Evolutionary conservation across 805 yeast species (phyloP).

Genomic region (Schwanniomyces occidentalis): DNA sequence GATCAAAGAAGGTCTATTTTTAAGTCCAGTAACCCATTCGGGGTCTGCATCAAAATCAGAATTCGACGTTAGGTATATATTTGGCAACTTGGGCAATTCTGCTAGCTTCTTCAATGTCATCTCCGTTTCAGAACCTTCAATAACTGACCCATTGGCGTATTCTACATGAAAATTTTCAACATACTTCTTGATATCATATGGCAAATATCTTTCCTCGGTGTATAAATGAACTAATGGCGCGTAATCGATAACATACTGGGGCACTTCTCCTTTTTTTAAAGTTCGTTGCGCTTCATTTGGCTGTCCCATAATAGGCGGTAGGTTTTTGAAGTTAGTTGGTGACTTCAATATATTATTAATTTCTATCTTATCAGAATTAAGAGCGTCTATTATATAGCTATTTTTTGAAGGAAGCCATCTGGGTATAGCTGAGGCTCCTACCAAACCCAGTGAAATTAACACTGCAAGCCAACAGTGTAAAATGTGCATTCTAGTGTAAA

Average conservation of each 20-base stretch:
- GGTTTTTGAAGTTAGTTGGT: conserved; percentile 23
- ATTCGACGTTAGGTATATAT: conserved; percentile 61
- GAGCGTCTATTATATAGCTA: conserved; percentile 21
- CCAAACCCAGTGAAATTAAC: not conserved
- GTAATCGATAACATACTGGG: conserved; percentile 59
- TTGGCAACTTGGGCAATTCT: conserved; percentile 23
- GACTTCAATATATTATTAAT: conserved; percentile 26
- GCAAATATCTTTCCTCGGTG: conserved; percentile 84
- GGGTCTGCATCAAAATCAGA: conserved; percentile 72
- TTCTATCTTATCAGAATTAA: conserved; percentile 18
- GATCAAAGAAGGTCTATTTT: conserved; percentile 65
- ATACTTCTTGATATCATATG: conserved; percentile 74
- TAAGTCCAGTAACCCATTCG: conserved; percentile 78
- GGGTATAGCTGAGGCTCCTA: conserved; percentile 12
- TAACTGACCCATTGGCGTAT: conserved; percentile 48
- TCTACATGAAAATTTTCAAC: conserved; percentile 66
- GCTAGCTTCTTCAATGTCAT: conserved; percentile 36
- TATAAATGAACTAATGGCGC: conserved; percentile 84
- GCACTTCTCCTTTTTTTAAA: conserved; percentile 55
- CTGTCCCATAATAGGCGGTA: conserved; percentile 38
- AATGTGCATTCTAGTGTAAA: no score
- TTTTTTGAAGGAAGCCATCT: conserved; percentile 18
- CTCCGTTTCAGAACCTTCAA: conserved; percentile 31
- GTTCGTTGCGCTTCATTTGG: conserved; percentile 38
- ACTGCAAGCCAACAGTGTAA: not conserved